phyloP scores from a whole-genome alignment of 1,284 basidiomycete genomes.

The Porodaedalea pini region DNA sequence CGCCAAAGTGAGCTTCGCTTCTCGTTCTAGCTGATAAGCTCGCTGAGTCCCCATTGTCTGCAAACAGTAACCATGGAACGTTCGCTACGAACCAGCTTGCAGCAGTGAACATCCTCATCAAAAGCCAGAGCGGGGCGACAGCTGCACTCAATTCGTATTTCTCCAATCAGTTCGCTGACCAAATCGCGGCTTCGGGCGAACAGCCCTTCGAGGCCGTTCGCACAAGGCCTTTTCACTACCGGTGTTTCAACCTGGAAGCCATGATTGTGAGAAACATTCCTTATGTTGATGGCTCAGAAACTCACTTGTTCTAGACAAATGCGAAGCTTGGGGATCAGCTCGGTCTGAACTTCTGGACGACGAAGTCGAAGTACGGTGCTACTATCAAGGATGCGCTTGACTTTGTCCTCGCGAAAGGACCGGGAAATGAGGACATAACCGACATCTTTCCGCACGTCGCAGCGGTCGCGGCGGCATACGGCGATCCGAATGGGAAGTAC shows the following conservation, averaged over 20 bases:
- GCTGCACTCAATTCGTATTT: slow-evolving; percentile 44
- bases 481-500: slow-evolving; percentile 54
- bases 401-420: slow-evolving; percentile 45
- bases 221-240: slow-evolving; percentile 63
- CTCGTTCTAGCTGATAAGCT: slow-evolving; percentile 14
- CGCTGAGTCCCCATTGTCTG: slow-evolving; percentile 14
- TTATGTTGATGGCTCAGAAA: slow-evolving; percentile 18
- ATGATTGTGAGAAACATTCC: slow-evolving; percentile 51
- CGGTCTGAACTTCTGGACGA: slow-evolving; percentile 48
- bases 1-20: slow-evolving; percentile 47
- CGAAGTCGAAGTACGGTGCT: slow-evolving; percentile 46
- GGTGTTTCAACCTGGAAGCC: slow-evolving; percentile 61
- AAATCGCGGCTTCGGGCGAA: slow-evolving; percentile 53
- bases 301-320: slow-evolving; percentile 38
- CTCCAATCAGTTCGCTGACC: slow-evolving; percentile 42
- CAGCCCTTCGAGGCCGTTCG: slow-evolving; percentile 59
- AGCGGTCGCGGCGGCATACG: slow-evolving; percentile 50
- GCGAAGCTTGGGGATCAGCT: slow-evolving; percentile 55
- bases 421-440: slow-evolving; percentile 41
- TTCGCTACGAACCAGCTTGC: slow-evolving; percentile 36
- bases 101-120: slow-evolving; percentile 36
- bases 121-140: slow-evolving; percentile 39
- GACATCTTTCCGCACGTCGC: slow-evolving; percentile 54
- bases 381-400: slow-evolving; percentile 58
- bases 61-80: slow-evolving; percentile 57